phyloP scores from a whole-genome alignment of 192 early-diverging fungal species.

The Podochytrium sp. region DNA sequence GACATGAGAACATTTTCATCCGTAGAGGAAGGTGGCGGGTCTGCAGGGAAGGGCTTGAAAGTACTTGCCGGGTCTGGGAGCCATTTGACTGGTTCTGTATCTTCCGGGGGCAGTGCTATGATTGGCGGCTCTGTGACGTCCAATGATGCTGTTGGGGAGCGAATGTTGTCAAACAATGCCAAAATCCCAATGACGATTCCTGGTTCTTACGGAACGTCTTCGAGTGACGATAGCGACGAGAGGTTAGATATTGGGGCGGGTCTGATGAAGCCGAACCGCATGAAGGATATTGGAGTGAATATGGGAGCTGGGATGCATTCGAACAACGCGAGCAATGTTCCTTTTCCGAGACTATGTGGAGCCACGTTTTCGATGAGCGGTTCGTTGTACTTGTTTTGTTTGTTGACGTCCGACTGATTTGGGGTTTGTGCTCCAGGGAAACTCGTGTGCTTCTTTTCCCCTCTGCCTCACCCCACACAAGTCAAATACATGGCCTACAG shows the following conservation, averaged over 20 bases:
- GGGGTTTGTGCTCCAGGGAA: constrained; percentile 49
- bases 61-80: too few relatives aligned
- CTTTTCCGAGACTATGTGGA: constrained; percentile 71
- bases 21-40: too few relatives aligned
- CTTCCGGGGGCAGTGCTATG: not conserved
- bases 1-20: too few relatives aligned
- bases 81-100: too few relatives aligned
- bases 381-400: not conserved
- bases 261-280: not conserved
- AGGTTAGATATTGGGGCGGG: not conserved
- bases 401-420: not conserved
- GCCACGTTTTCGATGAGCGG: constrained; percentile 39
- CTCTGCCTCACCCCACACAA: constrained; percentile 42
- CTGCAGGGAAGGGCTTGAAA: too few relatives aligned
- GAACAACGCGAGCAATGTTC: constrained; percentile 43
- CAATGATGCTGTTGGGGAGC: not conserved
- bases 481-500: constrained; percentile 21
- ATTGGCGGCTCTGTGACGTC: not conserved
- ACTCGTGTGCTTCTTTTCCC: constrained; percentile 72
- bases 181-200: too few relatives aligned
- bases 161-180: too few relatives aligned
- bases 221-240: constrained; percentile 8
- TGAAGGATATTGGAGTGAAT: not conserved
- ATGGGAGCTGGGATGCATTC: not conserved
- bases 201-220: not conserved